These are phyloP conservation scores for Ogataea paraovalis DNA, from an alignment of 805 yeast genomes.

Conservation along the genomic window DNA sequence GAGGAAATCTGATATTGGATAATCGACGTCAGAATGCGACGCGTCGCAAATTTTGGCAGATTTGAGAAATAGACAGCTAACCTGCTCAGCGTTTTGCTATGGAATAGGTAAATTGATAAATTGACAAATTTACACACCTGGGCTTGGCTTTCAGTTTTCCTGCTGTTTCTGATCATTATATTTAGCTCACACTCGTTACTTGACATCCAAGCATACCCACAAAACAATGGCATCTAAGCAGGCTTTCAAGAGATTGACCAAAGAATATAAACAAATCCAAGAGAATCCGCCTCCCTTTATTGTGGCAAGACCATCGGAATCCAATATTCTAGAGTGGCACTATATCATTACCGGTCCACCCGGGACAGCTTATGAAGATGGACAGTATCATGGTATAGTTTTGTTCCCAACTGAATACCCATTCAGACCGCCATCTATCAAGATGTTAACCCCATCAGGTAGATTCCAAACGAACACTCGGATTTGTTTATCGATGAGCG, in stretches of 20 bases:
- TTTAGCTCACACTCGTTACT: too few relatives aligned
- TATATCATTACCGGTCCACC: conserved; percentile 91
- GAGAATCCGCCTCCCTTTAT: conserved; percentile 84
- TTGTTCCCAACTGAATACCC: conserved; percentile 84
- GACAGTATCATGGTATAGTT: conserved; percentile 88
- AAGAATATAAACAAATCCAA: conserved; percentile 75
- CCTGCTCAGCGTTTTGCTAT: too few relatives aligned
- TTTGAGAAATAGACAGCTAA: too few relatives aligned
- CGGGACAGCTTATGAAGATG: conserved; percentile 78
- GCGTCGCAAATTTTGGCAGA: too few relatives aligned
- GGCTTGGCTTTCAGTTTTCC: too few relatives aligned
- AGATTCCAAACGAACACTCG: conserved; percentile 78
- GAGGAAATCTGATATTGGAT: too few relatives aligned
- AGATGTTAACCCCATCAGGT: conserved; percentile 88
- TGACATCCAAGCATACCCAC: too few relatives aligned
- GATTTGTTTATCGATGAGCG: conserved; percentile 88
- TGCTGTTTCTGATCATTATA: too few relatives aligned
- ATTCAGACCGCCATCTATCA: conserved; percentile 84
- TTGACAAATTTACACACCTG: too few relatives aligned
- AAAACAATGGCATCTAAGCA: conserved; percentile 30
- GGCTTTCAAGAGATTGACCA: conserved; percentile 48
- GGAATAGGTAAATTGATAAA: too few relatives aligned
- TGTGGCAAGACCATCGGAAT: conserved; percentile 80
- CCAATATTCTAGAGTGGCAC: conserved; percentile 90
- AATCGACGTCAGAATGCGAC: too few relatives aligned